Evolutionary conservation across 768 basidiomycete genomes (phyloP), one percentile per base, ranked within the genome.

Genomic region (Amyloporia xantha): DNA sequence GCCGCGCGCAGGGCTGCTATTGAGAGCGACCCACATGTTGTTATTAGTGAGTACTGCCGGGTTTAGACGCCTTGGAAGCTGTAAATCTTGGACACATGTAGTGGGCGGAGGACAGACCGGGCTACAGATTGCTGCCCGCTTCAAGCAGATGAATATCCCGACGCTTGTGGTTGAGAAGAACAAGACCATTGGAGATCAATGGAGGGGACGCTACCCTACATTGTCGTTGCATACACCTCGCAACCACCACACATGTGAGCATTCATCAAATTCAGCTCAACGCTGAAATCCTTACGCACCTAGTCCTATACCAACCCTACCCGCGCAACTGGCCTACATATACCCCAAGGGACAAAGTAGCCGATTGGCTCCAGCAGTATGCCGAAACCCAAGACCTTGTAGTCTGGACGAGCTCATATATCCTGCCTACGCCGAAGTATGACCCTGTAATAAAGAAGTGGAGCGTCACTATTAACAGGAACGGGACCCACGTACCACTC

Each of bases 21-120:
- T 23, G 72, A 74, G 49, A 50, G 53, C 5, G 48, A 69, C 44
- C 74, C 71, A 0, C 54, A 69, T 35, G 72, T 72, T 3, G 39
- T 74, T 12, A 67, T 74, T 37, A 56, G 71, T 72, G 20, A 40
- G 68, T 62, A 9, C 38, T 6, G 19, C 38, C 33, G n/a, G 33
- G n/a, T n/a, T n/a, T n/a, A n/a, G n/a, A n/a, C n/a, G n/a, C n/a
- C n/a, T n/a, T n/a, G 7, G n/a, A 41, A n/a, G 1, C 3, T 6
- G 20, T 20, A 12, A 10, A 23, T 24, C 20, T n/a, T n/a, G n/a
- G n/a, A n/a, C n/a, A n/a, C n/a, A n/a, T n/a, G n/a, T 36, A 73
- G 72, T 76, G n/a, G 74, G 74, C 20, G 71, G 49, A 0, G 74
- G 70, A 0, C 74, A 76, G 48, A 66, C 60, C 13, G 74, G 74